Evolutionary conservation across 805 yeast genomes (phyloP).

Genomic region (Grigorovia jiainica): DNA sequence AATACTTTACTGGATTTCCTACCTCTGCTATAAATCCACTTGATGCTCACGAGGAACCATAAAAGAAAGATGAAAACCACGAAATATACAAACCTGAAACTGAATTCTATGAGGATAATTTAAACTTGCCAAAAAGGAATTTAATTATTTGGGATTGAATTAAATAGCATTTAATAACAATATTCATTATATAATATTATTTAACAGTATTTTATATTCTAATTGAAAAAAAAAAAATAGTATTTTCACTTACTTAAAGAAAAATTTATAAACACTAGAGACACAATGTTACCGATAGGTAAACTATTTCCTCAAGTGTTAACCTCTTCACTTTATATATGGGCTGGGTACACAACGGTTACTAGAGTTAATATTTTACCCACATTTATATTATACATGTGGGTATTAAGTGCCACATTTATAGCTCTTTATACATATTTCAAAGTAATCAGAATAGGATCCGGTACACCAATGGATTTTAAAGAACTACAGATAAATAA

Average conservation of each 20-base stretch:
- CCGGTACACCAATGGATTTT: constrained; percentile 60
- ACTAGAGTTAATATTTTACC: constrained; percentile 11
- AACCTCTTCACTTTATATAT: constrained; percentile 15
- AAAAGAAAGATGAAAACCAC: background rate
- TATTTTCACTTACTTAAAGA: background rate
- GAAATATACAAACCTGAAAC: background rate
- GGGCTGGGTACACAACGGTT: constrained; percentile 16
- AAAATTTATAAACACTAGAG: no score
- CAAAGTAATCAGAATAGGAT: constrained; percentile 42
- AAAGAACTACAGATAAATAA: constrained; percentile 32
- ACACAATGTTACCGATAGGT: background rate
- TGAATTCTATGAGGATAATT: background rate
- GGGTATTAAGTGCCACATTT: background rate
- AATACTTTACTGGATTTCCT: background rate
- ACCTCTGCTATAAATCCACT: background rate
- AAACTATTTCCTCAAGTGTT: constrained; percentile 20
- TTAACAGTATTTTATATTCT: no score
- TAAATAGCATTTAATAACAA: no score
- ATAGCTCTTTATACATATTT: constrained; percentile 40
- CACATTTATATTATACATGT: constrained; percentile 2
- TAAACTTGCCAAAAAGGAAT: background rate
- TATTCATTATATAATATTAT: no score
- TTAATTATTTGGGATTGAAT: background rate
- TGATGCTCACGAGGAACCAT: background rate
- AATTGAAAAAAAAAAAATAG: no score